Percentiles rank a stretch among this genome's conserved stretches.
Conservation (phyloP, 306 rosid genomes). For the Trichosanthes truncata region DNA sequence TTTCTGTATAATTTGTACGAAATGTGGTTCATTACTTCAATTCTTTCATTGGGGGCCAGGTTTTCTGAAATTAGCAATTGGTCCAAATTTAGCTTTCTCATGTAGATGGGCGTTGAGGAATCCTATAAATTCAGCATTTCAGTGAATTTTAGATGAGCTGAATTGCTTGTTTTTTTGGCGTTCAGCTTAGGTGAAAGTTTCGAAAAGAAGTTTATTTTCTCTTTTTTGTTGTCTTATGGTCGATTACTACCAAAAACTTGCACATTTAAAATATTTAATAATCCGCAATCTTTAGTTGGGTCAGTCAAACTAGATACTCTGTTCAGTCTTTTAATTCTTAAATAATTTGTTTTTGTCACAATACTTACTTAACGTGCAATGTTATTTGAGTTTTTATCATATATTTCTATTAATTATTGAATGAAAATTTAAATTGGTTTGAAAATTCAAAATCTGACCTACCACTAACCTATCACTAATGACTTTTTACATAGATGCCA, state of each 20-base stretch:
- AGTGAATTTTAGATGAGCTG: slow-evolving; percentile 35
- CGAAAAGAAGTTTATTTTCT: not conserved
- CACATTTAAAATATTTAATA: not conserved
- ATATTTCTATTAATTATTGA: not conserved
- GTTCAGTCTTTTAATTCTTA: no score
- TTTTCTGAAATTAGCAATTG: slow-evolving; percentile 21
- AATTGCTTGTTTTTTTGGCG: slow-evolving; percentile 40
- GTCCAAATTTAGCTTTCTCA: slow-evolving; percentile 10
- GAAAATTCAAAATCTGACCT: not conserved
- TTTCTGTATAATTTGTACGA: slow-evolving; percentile 21
- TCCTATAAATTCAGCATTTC: slow-evolving; percentile 22
- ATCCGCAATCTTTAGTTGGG: not conserved
- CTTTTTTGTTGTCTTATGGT: not conserved
- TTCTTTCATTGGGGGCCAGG: slow-evolving; percentile 36
- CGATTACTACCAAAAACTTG: not conserved
- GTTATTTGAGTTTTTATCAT: no score
- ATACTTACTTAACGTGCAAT: no score
- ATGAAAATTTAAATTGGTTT: not conserved
- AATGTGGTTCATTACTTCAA: slow-evolving; percentile 34
- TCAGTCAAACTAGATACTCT: not conserved
- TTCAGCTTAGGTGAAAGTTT: slow-evolving; percentile 28
- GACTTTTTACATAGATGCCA: not conserved
- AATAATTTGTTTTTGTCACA: no score
- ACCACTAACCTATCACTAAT: not conserved
- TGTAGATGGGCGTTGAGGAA: slow-evolving; percentile 21